Percentiles rank a stretch among this genome's conserved stretches.
Evolutionary conservation across 352 stramenopile genomes (phyloP).

Genomic region (Pythium coloratum): DNA sequence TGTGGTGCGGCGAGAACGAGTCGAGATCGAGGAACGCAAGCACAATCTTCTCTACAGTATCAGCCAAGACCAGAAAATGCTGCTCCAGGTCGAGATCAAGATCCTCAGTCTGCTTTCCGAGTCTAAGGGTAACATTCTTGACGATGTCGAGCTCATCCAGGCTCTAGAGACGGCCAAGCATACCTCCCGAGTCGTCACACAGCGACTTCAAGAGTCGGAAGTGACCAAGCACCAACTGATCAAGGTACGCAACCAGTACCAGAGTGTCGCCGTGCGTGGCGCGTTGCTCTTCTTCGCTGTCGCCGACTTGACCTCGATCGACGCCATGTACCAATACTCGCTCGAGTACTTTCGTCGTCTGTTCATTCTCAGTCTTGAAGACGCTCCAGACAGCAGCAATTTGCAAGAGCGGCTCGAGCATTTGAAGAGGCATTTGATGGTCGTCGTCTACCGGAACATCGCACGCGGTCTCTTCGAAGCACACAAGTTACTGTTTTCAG

Average conservation of each 20-base stretch:
- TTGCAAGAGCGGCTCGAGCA: constrained; percentile 41
- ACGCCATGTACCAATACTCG: constrained; percentile 84
- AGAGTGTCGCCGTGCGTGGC: constrained; percentile 47
- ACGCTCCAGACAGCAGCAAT: constrained; percentile 30
- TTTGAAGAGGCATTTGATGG: constrained; percentile 46
- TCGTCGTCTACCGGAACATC: constrained; percentile 71
- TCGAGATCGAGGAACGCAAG: constrained; percentile 88
- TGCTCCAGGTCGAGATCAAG: constrained; percentile 91
- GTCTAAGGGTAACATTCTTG: constrained; percentile 88
- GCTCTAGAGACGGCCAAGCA: constrained; percentile 66
- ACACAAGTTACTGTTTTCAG: constrained; percentile 65
- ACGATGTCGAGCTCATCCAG: constrained; percentile 85
- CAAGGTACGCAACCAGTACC: constrained; percentile 66
- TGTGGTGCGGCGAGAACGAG: constrained; percentile 83
- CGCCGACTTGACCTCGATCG: constrained; percentile 50
- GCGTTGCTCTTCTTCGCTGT: constrained; percentile 77
- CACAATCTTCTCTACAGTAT: constrained; percentile 87
- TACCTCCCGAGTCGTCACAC: constrained; percentile 56
- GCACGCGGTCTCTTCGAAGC: constrained; percentile 66
- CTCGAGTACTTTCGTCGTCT: constrained; percentile 70
- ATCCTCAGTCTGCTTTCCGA: constrained; percentile 88
- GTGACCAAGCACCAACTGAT: constrained; percentile 60
- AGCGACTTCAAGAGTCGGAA: constrained; percentile 57
- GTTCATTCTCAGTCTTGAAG: constrained; percentile 61
- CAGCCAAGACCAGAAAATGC: constrained; percentile 83